phyloP scores from a whole-genome alignment of 2,329 filamentous ascomycete genomes.

The Magnaporthiopsis poae region DNA sequence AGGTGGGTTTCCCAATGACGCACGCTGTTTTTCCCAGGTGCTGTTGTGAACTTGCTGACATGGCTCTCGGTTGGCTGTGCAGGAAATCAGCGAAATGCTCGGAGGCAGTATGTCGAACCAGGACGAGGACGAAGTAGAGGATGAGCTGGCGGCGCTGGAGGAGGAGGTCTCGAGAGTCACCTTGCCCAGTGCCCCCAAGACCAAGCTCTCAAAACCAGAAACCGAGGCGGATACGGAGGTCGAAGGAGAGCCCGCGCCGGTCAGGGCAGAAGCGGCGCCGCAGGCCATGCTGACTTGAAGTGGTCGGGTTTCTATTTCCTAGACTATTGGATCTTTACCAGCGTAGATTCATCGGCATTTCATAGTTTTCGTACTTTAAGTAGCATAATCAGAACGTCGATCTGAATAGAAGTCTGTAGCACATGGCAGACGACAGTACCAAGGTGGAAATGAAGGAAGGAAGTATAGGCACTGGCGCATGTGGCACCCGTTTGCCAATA shows the following conservation, averaged over 20 bases:
- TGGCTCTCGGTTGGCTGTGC: conserved; percentile 8
- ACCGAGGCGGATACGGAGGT: conserved; percentile 4
- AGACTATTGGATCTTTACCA: neutral
- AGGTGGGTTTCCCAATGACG: conserved; percentile 37
- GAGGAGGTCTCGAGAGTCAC: conserved; percentile 35
- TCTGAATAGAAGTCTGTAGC: neutral
- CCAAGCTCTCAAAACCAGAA: conserved; percentile 9
- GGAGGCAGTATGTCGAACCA: conserved; percentile 80
- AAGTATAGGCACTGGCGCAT: neutral
- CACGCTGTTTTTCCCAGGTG: neutral
- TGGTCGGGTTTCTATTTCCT: neutral
- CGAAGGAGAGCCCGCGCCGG: neutral
- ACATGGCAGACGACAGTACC: no score
- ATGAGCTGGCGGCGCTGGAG: conserved; percentile 78
- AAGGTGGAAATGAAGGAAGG: no score
- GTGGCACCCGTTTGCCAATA: neutral
- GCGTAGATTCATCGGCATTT: neutral
- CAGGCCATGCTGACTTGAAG: conserved; percentile 6
- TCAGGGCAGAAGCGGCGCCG: conserved; percentile 4
- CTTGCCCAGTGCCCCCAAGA: conserved; percentile 50
- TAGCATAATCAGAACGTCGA: neutral
- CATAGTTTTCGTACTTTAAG: neutral
- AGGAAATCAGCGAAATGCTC: conserved; percentile 90
- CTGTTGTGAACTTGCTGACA: conserved; percentile 7
- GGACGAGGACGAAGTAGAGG: conserved; percentile 95